Conservation (phyloP, 805 yeast genomes). For the Zygosaccharomyces rouxii region DNA sequence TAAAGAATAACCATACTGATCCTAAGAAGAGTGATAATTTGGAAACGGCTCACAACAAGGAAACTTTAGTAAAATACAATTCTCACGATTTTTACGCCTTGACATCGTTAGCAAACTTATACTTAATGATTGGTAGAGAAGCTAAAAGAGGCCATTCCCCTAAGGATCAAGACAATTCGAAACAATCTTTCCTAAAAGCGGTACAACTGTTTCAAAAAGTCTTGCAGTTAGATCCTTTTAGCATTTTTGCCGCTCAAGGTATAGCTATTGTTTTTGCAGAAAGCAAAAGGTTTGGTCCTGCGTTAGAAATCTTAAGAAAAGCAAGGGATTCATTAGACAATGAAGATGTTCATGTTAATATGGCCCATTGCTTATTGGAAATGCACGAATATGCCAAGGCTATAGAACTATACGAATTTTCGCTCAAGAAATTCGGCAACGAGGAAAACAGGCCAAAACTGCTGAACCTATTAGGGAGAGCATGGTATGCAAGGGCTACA, state of each 20-base stretch:
- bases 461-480: conserved; percentile 72
- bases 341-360: conserved; percentile 73
- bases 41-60: conserved; percentile 78
- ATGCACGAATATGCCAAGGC: conserved; percentile 80
- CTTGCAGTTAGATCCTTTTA: conserved; percentile 71
- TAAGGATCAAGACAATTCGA: conserved; percentile 47
- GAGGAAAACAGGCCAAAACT: conserved; percentile 62
- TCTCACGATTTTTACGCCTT: conserved; percentile 89
- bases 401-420: conserved; percentile 82
- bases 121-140: conserved; percentile 77
- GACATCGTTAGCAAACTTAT: conserved; percentile 84
- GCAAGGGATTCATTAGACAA: conserved; percentile 87
- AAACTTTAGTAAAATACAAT: conserved; percentile 74
- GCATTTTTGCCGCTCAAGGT: conserved; percentile 97
- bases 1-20: conserved; percentile 46
- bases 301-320: conserved; percentile 81
- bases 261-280: conserved; percentile 91
- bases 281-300: conserved; percentile 64
- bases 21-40: conserved; percentile 45
- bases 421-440: conserved; percentile 57
- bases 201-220: conserved; percentile 89
- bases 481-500: conserved; percentile 79
- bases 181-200: conserved; percentile 81
- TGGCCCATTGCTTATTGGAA: conserved; percentile 84
- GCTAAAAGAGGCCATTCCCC: conserved; percentile 41